Conservation (phyloP, 148 eudicot species). For the Rhododendron ovatum region DNA sequence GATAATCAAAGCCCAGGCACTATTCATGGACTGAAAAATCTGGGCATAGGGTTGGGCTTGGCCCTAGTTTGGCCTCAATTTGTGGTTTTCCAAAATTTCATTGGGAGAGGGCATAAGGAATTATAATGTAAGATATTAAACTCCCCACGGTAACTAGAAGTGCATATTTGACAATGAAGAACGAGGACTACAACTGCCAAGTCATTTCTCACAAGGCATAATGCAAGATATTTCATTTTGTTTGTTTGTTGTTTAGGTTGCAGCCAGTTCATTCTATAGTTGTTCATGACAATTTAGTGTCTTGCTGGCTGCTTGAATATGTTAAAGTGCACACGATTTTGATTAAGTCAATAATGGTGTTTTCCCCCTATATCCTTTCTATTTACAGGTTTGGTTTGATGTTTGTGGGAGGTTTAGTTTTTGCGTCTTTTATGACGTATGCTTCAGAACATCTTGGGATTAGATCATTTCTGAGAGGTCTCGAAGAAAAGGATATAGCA, state of each 20-base stretch:
- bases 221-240: neutral
- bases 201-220: neutral
- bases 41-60: neutral
- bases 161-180: neutral
- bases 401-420: constrained; percentile 73
- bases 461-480: constrained; percentile 67
- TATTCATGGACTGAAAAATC: neutral
- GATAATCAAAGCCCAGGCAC: neutral
- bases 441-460: constrained; percentile 86
- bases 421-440: constrained; percentile 87
- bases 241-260: neutral
- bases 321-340: neutral
- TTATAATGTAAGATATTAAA: neutral
- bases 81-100: neutral
- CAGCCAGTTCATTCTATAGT: neutral
- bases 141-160: neutral
- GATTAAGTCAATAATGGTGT: neutral
- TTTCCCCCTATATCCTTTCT: constrained; percentile 6
- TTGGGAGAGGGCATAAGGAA: neutral
- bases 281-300: neutral
- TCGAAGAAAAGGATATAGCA: constrained; percentile 56
- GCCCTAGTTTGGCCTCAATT: neutral
- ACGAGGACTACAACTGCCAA: neutral
- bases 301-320: neutral
- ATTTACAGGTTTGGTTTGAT: constrained; percentile 76